Base-by-base conservation (phyloP, 1,139 yeast genomes). In the Taphrina pruni region DNA sequence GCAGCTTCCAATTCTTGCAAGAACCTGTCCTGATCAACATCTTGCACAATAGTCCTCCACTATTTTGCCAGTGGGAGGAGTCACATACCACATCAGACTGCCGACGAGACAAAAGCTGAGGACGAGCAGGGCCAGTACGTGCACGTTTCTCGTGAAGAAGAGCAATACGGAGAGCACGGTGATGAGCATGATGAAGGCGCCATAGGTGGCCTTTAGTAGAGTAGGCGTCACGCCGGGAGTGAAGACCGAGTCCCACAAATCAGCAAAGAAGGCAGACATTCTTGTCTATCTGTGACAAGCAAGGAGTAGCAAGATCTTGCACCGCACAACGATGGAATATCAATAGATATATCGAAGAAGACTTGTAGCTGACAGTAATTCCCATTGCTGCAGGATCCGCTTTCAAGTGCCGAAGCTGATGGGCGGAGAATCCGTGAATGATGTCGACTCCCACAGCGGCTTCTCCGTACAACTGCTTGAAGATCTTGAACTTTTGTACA, bases 201-300 rank as follows among this genome's bases (percentile, higher is more conserved):
- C 81, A 75, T 90, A 95, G 0, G 95, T 89, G 9, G 98, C 97
- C 55, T 84, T 82, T 20, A 92, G 82, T 67, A 94, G 83, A 0
- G 96, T 92, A 0, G 97, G 97, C 0, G 94, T 85, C 0, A 96
- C 86, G 0, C 99, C 99, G 1, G 98, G 98, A n/a, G 93, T 88
- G 78, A 93, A 89, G 41, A 94, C 85, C 7, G 97, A 89, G 71
- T 89, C 88, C 97, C 98, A 93, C 62, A 94, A 83, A 46, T 89
- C 96, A 35, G 80, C 83, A 54, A 89, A 43, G 74, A 77, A 89
- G 88, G 43, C 50, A 26, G 72, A 36, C 73, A 72, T 72, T 21
- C 11, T 39, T 2, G 2, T 26, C 32, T 4, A 4, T 2, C 32
- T 26, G 32, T 26, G 32, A 26, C 32, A 26, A 26, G 32, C 32